Evolutionary conservation across 495 filamentous ascomycete species (phyloP), one percentile per base, ranked within the genome.

Genomic region (Penicilliopsis zonata): DNA sequence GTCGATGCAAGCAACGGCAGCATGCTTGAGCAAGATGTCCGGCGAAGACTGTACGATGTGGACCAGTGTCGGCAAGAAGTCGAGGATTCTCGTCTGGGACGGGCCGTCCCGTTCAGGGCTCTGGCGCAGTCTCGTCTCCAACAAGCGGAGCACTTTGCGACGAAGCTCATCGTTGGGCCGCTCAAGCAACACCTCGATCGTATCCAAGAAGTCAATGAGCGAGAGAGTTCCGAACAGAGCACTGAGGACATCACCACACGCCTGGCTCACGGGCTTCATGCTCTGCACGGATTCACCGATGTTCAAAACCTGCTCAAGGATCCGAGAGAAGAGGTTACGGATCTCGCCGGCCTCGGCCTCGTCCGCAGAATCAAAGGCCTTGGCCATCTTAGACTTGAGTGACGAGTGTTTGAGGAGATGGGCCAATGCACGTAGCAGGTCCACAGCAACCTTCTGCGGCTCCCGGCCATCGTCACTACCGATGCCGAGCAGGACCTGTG

Each of bases 1-100:
- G 56, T 94, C 85, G 30, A 94, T 80, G 45, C 90, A 96, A 23
- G 72, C 69, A 24, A 96, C 68, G 4, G 86, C 82, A 17, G 78
- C 79, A 42, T 79, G 79, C 54, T 85, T 88, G 46, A 90, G 72
- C 21, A 73, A 63, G 24, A 74, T 67, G 43, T 87, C 70, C 13
- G 72, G 59, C 14, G 80, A 78, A 8, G 78, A 70, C 28, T 78
- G 61, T 23, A 96, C 68, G 16, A 92, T 78, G 13, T 66, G 63
- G 2, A 78, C 78, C 36, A 94, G 60, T 40, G 74, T 76, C 7
- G 83, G 76, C 41, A 93, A 49, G 64, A 94, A 87, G 23, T 74
- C 70, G 8, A 94, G 65, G 44, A 92, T 62, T 9, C 78, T 72
- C 23, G 59, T 61, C 35, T 82, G 72, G 1, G 85, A 80, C 27